Evolutionary conservation across 1,284 basidiomycete genomes (phyloP).

Genomic region (Moniliophthora roreri): DNA sequence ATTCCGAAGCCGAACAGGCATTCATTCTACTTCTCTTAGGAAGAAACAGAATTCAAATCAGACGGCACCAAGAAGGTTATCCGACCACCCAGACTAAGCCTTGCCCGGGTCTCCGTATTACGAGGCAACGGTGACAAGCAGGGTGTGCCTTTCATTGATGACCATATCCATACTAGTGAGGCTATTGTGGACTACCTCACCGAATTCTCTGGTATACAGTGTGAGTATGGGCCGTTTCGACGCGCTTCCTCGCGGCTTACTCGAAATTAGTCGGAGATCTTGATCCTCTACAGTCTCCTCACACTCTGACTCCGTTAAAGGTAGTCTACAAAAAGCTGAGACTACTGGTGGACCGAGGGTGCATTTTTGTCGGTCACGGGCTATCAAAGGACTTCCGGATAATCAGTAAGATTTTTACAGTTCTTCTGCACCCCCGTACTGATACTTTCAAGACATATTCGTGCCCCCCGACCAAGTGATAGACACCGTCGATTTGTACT

Average conservation of each 20-base stretch:
- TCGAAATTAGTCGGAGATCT: slow-evolving; percentile 78
- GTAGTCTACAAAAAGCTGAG: slow-evolving; percentile 98
- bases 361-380: slow-evolving; percentile 97
- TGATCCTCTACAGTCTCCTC: slow-evolving; percentile 78
- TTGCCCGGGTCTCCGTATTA: slow-evolving; percentile 94
- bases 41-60: slow-evolving; percentile 93
- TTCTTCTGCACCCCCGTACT: slow-evolving; percentile 1
- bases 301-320: slow-evolving; percentile 94
- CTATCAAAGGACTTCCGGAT: slow-evolving; percentile 99
- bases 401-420: slow-evolving; percentile 70
- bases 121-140: slow-evolving; percentile 81
- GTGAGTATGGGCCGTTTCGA: slow-evolving; percentile 43
- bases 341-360: slow-evolving; percentile 90
- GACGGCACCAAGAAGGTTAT: slow-evolving; percentile 94
- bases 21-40: slow-evolving; percentile 42
- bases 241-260: slow-evolving; percentile 3
- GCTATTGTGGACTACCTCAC: slow-evolving; percentile 95
- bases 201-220: slow-evolving; percentile 94
- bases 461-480: slow-evolving; percentile 95
- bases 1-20: slow-evolving; percentile 10
- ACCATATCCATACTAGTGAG: slow-evolving; percentile 96
- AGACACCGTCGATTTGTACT: slow-evolving; percentile 96
- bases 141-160: slow-evolving; percentile 94
- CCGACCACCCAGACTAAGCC: slow-evolving; percentile 86
- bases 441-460: slow-evolving; percentile 73